Evolutionary conservation across 345 rosid genomes (phyloP).

Genomic region (Pistacia integerrima): DNA sequence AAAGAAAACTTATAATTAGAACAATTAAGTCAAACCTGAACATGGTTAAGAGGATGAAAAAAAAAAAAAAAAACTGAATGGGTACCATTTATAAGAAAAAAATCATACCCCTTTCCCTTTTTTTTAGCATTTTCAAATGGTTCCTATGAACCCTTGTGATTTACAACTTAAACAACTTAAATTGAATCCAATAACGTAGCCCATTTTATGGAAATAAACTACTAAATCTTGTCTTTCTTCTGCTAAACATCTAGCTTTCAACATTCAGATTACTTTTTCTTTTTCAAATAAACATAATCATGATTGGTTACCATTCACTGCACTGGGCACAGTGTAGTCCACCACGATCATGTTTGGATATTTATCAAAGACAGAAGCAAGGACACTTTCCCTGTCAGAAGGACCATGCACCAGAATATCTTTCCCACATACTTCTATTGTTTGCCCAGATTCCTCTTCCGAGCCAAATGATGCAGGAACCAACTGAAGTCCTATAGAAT

Average conservation of each 20-base stretch:
- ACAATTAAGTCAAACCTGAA: neutral
- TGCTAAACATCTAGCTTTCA: neutral
- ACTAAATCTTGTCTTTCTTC: neutral
- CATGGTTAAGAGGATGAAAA: neutral
- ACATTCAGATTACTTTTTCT: neutral
- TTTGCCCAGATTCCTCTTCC: constrained; percentile 59
- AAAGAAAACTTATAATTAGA: neutral
- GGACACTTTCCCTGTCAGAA: constrained; percentile 64
- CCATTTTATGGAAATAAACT: neutral
- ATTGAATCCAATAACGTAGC: neutral
- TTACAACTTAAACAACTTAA: constrained; percentile 1
- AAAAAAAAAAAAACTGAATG: too few species aligned
- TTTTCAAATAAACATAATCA: neutral
- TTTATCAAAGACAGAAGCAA: constrained; percentile 55
- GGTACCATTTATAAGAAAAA: neutral
- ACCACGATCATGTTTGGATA: constrained; percentile 78
- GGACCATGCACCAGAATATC: constrained; percentile 74
- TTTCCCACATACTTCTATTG: constrained; percentile 69
- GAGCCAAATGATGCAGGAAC: constrained; percentile 82
- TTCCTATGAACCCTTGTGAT: neutral
- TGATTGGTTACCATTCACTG: constrained; percentile 69
- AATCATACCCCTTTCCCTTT: neutral
- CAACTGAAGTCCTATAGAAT: constrained; percentile 75
- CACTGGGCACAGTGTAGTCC: constrained; percentile 82
- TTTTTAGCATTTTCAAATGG: neutral